phyloP scores from a whole-genome alignment of 179 eudicot species.

The Camellia oleifera region DNA sequence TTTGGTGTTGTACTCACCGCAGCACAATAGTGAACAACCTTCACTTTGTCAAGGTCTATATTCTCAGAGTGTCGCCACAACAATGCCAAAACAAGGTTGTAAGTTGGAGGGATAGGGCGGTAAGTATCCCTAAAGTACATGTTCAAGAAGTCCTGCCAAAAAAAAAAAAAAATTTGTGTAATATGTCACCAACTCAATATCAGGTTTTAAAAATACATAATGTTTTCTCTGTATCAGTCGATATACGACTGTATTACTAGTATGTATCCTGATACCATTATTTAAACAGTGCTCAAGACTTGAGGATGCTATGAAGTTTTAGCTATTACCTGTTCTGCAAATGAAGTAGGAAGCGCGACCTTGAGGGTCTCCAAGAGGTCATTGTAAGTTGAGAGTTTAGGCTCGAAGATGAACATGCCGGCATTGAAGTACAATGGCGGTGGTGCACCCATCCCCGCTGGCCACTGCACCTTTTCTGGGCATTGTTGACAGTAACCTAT shows the following conservation, averaged over 20 bases:
- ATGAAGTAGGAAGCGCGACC: conserved; percentile 20
- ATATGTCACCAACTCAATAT: not conserved
- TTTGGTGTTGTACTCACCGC: conserved; percentile 11
- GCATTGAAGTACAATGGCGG: conserved; percentile 23
- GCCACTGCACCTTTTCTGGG: conserved; percentile 21
- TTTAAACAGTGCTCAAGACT: no score
- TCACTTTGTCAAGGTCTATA: conserved; percentile 17
- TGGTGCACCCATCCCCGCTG: conserved; percentile 8
- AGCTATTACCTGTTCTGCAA: conserved; percentile 21
- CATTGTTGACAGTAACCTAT: conserved; percentile 18
- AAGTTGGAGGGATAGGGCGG: conserved; percentile 14
- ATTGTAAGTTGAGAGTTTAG: conserved; percentile 7
- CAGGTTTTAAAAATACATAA: no score
- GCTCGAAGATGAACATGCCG: conserved; percentile 24
- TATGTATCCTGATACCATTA: no score
- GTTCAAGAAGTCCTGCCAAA: conserved; percentile 20
- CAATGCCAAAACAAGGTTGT: conserved; percentile 25
- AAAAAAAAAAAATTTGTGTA: not conserved
- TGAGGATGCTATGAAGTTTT: not conserved
- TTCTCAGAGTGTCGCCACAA: conserved; percentile 24
- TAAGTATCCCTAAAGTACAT: conserved; percentile 19
- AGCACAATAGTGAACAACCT: conserved; percentile 27
- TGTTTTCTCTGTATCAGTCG: no score
- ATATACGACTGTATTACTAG: no score
- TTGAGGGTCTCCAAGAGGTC: conserved; percentile 15